Percentiles rank a stretch among this genome's conserved stretches.
Evolutionary conservation across 1,139 yeast species (phyloP).

Genomic region (Debaryomyces nepalensis): DNA sequence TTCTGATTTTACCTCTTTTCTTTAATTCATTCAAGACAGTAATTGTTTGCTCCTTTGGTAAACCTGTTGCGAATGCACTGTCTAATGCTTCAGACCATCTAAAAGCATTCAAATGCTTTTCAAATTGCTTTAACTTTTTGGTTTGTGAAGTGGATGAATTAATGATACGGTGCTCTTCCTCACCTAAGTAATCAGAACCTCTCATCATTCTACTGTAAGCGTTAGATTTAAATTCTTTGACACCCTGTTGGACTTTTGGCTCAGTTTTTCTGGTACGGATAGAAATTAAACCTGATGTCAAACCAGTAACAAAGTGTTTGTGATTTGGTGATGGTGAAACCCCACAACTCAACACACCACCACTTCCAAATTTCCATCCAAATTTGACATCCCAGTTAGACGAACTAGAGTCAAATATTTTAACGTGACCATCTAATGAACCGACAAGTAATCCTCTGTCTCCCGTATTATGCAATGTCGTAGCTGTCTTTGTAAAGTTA

Average conservation of each 20-base stretch:
- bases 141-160: constrained; percentile 55
- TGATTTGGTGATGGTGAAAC: constrained; percentile 76
- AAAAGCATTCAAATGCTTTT: constrained; percentile 81
- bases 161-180: constrained; percentile 76
- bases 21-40: constrained; percentile 84
- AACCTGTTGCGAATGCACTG: constrained; percentile 77
- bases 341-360: constrained; percentile 87
- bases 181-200: constrained; percentile 91
- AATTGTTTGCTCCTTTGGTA: constrained; percentile 76
- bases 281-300: constrained; percentile 85
- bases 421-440: constrained; percentile 95
- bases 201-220: constrained; percentile 81
- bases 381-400: constrained; percentile 86
- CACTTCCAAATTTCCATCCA: constrained; percentile 94
- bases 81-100: constrained; percentile 94
- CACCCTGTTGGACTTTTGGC: constrained; percentile 58
- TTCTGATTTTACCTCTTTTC: constrained; percentile 83
- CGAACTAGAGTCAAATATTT: constrained; percentile 80
- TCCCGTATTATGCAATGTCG: constrained; percentile 73
- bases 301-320: constrained; percentile 92
- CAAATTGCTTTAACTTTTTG: constrained; percentile 78
- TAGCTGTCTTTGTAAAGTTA: constrained; percentile 92
- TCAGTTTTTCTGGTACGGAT: constrained; percentile 84
- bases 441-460: constrained; percentile 86
- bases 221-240: constrained; percentile 48